Base-by-base conservation (phyloP, 805 yeast genomes). In the Zygoascus ofunaensis region DNA sequence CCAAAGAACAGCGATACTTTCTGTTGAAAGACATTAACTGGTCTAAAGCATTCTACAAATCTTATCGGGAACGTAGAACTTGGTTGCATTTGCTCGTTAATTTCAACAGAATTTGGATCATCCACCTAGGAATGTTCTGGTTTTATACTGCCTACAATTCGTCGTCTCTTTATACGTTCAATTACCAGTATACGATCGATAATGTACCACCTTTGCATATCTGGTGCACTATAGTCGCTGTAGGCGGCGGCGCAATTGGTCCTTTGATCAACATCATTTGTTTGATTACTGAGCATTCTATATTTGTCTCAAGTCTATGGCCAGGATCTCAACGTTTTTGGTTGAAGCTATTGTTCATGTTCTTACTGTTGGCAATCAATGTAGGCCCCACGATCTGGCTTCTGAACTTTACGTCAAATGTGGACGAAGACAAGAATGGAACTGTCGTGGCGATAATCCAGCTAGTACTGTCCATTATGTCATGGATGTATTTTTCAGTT, bases 81-180 rank as follows among this genome's bases (percentile, higher is more conserved):
- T 94, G 98, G 98, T 79, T 92, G 66, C 99, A 92, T 70, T 65
- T 90, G 67, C 68, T 89, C 41, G 85, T 94, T 56, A 90, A 92
- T 67, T 92, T 90, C 72, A 90, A 87, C 72, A 90, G 99, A 77
- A 87, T 92, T 59, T 94, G 97, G 97, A 75, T 94, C 60, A 80
- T 90, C 57, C 99, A 92, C 67, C 76, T 81, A 53, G 77, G 89
- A 49, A 62, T 87, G 51, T 92, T 75, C 70, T 92, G 97, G 97
- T 86, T 87, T 83, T 92, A 89, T 68, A 76, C 80, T 59, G 87
- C 96, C 35, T 92, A 82, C 71, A 87, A 86, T 69, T 24, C 41
- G n/a, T 40, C 45, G 5, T 77, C 94, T 20, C 67, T 92, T 48
- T 92, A 90, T 71, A 92, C 97, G 42, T 76, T 78, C 57, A 74